phyloP scores from a whole-genome alignment of 148 eudicot genomes.

The Pharnaceum exiguum region DNA sequence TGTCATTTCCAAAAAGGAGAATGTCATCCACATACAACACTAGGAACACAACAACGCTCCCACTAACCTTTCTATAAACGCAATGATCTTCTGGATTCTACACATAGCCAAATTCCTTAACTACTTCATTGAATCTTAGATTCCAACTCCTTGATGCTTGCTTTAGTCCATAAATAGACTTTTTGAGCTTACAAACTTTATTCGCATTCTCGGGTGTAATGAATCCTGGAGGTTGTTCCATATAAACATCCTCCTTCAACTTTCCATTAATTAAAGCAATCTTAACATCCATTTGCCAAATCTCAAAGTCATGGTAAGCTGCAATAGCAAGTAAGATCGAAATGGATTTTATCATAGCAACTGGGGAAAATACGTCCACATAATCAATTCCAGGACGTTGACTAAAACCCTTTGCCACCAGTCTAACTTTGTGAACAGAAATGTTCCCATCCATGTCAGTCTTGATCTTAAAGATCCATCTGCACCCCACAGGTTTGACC shows the following conservation, averaged over 20 bases:
- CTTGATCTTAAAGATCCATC: too few relatives aligned
- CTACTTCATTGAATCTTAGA: neutral
- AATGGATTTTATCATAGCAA: neutral
- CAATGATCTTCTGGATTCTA: neutral
- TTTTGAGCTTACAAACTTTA: too few relatives aligned
- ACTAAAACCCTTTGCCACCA: neutral
- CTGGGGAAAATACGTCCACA: neutral
- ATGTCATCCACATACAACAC: neutral
- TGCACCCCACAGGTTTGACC: neutral
- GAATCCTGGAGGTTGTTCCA: neutral
- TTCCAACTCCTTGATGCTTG: constrained; percentile 4
- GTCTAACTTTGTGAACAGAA: neutral
- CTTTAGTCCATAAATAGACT: too few relatives aligned
- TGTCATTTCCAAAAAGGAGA: too few relatives aligned
- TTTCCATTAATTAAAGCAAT: neutral
- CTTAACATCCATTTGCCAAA: constrained; percentile 9
- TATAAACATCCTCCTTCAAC: neutral
- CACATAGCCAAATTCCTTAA: neutral
- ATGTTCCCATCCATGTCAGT: too few relatives aligned
- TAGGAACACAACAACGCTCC: neutral
- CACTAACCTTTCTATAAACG: neutral
- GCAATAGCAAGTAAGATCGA: neutral
- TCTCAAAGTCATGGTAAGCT: constrained; percentile 7
- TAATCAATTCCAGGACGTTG: neutral
- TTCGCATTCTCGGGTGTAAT: neutral